These are phyloP conservation scores for Aspergillus alliaceus DNA, from an alignment of 2,329 filamentous ascomycete genomes.

Conservation along the genomic window DNA sequence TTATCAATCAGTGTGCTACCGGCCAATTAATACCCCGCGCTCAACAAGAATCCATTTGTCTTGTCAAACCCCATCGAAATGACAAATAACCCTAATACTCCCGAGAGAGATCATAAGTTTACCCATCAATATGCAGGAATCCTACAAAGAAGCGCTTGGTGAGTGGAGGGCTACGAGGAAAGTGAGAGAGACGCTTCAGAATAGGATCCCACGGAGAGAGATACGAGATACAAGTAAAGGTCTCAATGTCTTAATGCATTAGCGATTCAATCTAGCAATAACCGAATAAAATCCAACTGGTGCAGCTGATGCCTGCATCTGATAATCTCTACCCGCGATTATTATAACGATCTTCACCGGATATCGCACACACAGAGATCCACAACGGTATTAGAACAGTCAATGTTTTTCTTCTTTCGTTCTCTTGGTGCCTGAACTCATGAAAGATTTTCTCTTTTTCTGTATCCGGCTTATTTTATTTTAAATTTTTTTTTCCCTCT, in stretches of 20 bases:
- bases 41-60: too few relatives aligned
- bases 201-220: background rate
- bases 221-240: background rate
- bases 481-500: background rate
- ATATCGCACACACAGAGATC: background rate
- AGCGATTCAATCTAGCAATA: background rate
- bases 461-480: background rate
- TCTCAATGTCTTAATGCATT: background rate
- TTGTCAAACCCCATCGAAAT: too few relatives aligned
- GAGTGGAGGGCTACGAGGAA: background rate
- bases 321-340: background rate
- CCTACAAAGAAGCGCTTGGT: too few relatives aligned
- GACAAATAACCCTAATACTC: too few relatives aligned
- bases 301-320: too few relatives aligned
- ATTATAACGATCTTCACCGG: constrained; percentile 3
- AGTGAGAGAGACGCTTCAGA: background rate
- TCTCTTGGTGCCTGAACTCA: too few relatives aligned
- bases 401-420: background rate
- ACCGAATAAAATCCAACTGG: too few relatives aligned
- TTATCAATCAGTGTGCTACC: background rate
- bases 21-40: background rate
- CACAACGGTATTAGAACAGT: background rate
- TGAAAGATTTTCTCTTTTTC: background rate
- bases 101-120: too few relatives aligned
- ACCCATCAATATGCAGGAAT: too few relatives aligned